Evolutionary conservation across 1,284 basidiomycete species (phyloP).

Genomic region (Rhodofomes roseus): DNA sequence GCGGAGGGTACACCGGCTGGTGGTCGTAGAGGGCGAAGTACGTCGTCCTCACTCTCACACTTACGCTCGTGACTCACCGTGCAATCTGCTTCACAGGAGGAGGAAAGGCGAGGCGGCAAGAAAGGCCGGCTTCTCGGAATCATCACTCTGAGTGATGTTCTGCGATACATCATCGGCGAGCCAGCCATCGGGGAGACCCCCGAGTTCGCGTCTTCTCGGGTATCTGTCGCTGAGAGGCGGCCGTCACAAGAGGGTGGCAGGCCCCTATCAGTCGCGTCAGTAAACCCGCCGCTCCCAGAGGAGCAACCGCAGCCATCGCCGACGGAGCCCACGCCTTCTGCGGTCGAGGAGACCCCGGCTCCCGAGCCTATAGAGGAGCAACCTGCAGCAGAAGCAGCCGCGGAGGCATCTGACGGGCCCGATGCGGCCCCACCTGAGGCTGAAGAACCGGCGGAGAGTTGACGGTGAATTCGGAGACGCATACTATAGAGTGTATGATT

Average conservation of each 20-base stretch:
- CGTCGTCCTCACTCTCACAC: constrained; percentile 17
- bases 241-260: not conserved
- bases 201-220: not conserved
- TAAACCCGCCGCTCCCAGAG: constrained; percentile 1
- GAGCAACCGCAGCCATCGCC: not conserved
- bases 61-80: not conserved
- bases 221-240: constrained; percentile 1
- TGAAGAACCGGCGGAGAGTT: constrained; percentile 1
- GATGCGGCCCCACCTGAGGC: constrained; percentile 1
- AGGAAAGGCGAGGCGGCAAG: constrained; percentile 71
- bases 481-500: constrained; percentile 10
- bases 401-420: not conserved
- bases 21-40: constrained; percentile 87
- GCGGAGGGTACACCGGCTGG: constrained; percentile 89
- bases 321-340: not conserved
- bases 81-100: constrained; percentile 45
- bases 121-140: constrained; percentile 86
- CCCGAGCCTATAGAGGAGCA: not conserved
- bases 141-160: constrained; percentile 88
- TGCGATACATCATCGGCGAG: constrained; percentile 82
- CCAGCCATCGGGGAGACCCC: constrained; percentile 41
- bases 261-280: not conserved
- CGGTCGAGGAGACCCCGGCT: constrained; percentile 2
- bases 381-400: not conserved
- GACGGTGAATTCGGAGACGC: constrained; percentile 1